Evolutionary conservation across 768 basidiomycete genomes (phyloP).

Genomic region (Chlorophyllum brunneum): DNA sequence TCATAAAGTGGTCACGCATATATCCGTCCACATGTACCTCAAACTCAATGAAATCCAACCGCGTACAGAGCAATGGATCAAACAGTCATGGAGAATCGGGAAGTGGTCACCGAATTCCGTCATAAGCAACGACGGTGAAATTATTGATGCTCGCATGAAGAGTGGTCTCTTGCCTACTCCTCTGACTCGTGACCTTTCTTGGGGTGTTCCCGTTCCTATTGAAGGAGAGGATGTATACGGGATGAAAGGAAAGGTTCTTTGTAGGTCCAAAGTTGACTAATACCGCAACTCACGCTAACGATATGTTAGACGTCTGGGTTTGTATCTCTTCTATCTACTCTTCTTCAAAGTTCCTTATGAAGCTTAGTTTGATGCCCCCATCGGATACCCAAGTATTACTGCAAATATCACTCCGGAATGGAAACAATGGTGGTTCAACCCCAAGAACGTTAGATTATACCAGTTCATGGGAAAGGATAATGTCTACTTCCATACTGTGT

Average conservation of each 20-base stretch:
- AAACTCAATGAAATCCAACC: constrained; percentile 82
- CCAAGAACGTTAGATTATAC: constrained; percentile 83
- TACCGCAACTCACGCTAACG: neutral
- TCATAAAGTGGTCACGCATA: constrained; percentile 71
- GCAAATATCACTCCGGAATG: constrained; percentile 92
- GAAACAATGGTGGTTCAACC: constrained; percentile 97
- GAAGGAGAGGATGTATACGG: constrained; percentile 73
- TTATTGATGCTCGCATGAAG: constrained; percentile 87
- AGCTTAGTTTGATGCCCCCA: constrained; percentile 89
- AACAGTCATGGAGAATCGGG: constrained; percentile 69
- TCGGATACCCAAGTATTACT: constrained; percentile 97
- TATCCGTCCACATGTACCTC: constrained; percentile 90
- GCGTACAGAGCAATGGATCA: constrained; percentile 84
- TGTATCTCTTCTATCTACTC: constrained; percentile 24
- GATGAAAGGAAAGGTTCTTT: constrained; percentile 94
- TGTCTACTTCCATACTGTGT: constrained; percentile 96
- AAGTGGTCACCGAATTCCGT: constrained; percentile 94
- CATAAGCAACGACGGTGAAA: constrained; percentile 81
- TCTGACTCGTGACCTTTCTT: constrained; percentile 88
- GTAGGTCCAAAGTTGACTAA: constrained; percentile 44
- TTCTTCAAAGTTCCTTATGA: constrained; percentile 14
- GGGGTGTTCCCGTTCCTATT: constrained; percentile 93
- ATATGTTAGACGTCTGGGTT: constrained; percentile 83
- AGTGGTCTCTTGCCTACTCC: constrained; percentile 84
- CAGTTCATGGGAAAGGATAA: constrained; percentile 99